A percentile compares a stretch with the other conserved stretches of the same genome.
phyloP scores from a whole-genome alignment of 2,329 filamentous ascomycete species.

The Ciborinia camelliae region DNA sequence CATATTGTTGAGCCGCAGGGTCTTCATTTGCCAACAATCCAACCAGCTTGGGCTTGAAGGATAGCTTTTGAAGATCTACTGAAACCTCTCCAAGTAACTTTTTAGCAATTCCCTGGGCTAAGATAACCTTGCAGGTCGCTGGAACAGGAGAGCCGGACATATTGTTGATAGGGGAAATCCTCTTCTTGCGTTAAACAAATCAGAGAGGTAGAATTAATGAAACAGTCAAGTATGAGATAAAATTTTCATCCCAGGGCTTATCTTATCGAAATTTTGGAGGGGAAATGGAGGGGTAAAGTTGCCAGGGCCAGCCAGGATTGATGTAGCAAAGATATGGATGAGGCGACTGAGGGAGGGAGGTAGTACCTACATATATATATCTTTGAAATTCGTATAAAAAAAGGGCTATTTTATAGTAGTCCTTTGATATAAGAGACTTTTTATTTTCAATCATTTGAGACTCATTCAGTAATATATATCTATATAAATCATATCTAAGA shows the following conservation, averaged over 20 bases:
- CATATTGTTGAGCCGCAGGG: conserved; percentile 87
- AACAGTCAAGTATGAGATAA: neutral
- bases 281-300: conserved; percentile 10
- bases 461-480: neutral
- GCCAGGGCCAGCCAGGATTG: neutral
- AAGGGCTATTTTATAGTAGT: too few species aligned
- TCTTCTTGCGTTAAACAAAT: neutral
- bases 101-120: conserved; percentile 84
- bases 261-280: conserved; percentile 7
- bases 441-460: neutral
- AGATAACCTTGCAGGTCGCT: conserved; percentile 82
- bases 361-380: too few species aligned
- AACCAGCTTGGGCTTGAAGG: conserved; percentile 73
- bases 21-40: conserved; percentile 92
- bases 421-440: too few species aligned
- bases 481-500: too few species aligned
- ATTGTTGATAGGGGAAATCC: neutral
- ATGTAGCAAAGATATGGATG: too few species aligned
- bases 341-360: too few species aligned
- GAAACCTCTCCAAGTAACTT: conserved; percentile 73
- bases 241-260: conserved; percentile 11
- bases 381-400: too few species aligned
- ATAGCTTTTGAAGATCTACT: conserved; percentile 68
- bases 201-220: neutral
- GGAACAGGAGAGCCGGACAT: conserved; percentile 24